Percentiles rank a stretch among this genome's conserved stretches.
Evolutionary conservation across 352 stramenopile species (phyloP).

Genomic region (Globisporangium splendens): DNA sequence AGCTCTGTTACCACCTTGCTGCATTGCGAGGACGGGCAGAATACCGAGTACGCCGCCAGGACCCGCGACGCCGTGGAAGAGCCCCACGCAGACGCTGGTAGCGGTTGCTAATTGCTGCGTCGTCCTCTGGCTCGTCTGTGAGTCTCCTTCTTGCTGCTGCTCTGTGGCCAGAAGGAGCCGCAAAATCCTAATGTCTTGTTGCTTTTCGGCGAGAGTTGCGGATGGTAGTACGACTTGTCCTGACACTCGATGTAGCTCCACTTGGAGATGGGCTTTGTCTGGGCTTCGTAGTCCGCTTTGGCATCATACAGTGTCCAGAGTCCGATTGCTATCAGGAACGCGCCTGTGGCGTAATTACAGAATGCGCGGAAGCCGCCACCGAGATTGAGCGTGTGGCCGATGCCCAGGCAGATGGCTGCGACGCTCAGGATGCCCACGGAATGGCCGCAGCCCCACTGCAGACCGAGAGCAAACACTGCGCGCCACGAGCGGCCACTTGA

Average conservation of each 20-base stretch:
- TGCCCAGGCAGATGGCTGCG: slow-evolving; percentile 46
- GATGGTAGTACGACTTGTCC: slow-evolving; percentile 39
- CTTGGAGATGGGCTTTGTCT: slow-evolving; percentile 27
- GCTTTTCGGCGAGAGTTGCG: slow-evolving; percentile 20
- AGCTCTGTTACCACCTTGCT: slow-evolving; percentile 7
- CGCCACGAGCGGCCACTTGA: slow-evolving; percentile 60
- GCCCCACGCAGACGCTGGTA: slow-evolving; percentile 52
- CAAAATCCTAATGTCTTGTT: neutral
- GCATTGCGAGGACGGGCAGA: slow-evolving; percentile 81
- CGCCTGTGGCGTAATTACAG: slow-evolving; percentile 64
- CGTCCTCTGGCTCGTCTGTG: slow-evolving; percentile 8
- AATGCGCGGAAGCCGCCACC: slow-evolving; percentile 20
- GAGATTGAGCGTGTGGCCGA: slow-evolving; percentile 36
- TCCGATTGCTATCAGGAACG: slow-evolving; percentile 61
- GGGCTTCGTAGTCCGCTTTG: slow-evolving; percentile 25
- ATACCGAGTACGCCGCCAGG: slow-evolving; percentile 76
- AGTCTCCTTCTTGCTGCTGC: slow-evolving; percentile 3
- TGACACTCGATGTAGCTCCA: slow-evolving; percentile 56
- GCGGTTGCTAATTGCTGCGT: slow-evolving; percentile 18
- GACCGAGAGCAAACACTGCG: slow-evolving; percentile 65
- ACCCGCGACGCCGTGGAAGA: slow-evolving; percentile 87
- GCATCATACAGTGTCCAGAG: slow-evolving; percentile 46
- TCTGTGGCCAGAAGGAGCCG: slow-evolving; percentile 12
- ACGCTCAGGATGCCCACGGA: slow-evolving; percentile 77
- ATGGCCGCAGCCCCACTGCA: slow-evolving; percentile 88